A percentile compares a stretch with the other conserved stretches of the same genome.
These are phyloP conservation scores for Clavispora asparagi DNA, from an alignment of 805 yeast genomes.

Conservation along the genomic window DNA sequence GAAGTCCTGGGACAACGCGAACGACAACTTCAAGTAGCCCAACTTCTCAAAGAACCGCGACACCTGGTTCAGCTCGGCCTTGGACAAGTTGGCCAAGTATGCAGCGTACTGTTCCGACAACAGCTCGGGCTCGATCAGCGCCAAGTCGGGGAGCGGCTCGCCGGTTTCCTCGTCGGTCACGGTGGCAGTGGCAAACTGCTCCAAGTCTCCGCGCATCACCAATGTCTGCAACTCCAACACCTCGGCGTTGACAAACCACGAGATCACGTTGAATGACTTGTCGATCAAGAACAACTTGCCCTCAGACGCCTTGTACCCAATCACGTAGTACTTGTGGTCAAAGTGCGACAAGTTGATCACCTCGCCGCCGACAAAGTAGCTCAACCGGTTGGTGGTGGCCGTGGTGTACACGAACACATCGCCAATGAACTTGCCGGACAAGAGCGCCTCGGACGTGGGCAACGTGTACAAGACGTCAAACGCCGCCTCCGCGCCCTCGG, in stretches of 20 bases:
- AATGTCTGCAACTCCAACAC: conserved; percentile 95
- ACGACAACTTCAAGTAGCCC: conserved; percentile 80
- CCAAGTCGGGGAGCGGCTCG: conserved; percentile 33
- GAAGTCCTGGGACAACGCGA: conserved; percentile 73
- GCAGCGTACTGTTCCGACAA: conserved; percentile 46
- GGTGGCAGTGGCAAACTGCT: conserved; percentile 41
- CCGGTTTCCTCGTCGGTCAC: conserved; percentile 33
- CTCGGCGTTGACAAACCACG: conserved; percentile 76
- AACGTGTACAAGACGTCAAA: conserved; percentile 83
- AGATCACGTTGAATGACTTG: conserved; percentile 76
- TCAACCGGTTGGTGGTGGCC: conserved; percentile 70
- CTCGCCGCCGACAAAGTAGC: conserved; percentile 93
- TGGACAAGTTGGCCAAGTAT: conserved; percentile 55
- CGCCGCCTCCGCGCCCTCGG: conserved; percentile 85
- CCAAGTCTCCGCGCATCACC: conserved; percentile 90
- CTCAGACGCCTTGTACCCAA: conserved; percentile 83
- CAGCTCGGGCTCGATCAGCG: conserved; percentile 47
- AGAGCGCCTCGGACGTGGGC: conserved; percentile 60
- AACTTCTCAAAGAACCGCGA: conserved; percentile 93
- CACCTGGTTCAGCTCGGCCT: conserved; percentile 66
- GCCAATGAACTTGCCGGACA: conserved; percentile 94
- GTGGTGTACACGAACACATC: conserved; percentile 95
- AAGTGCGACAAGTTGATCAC: conserved; percentile 89
- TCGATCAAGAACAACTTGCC: conserved; percentile 87
- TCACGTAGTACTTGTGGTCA: conserved; percentile 77